These are phyloP conservation scores for Scalesia atractyloides DNA, from an alignment of 129 eudicot species.

Conservation along the genomic window DNA sequence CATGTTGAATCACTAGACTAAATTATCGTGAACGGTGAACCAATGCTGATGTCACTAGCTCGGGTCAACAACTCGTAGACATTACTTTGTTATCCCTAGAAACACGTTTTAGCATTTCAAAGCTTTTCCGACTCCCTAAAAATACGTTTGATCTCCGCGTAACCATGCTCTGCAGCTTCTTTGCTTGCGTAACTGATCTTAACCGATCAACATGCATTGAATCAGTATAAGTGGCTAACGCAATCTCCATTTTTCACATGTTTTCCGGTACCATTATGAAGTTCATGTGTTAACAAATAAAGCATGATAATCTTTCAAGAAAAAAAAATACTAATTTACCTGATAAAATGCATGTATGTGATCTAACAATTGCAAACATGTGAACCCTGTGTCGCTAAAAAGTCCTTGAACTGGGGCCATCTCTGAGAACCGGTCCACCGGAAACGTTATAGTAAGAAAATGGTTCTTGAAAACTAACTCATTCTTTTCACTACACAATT, in stretches of 20 bases:
- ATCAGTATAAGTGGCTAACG: no score
- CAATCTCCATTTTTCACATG: no score
- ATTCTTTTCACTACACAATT: conserved; percentile 66
- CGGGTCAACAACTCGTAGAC: conserved; percentile 81
- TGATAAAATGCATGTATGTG: conserved; percentile 77
- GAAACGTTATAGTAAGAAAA: conserved; percentile 78
- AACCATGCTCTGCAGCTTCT: no score
- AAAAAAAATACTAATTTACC: conserved; percentile 40
- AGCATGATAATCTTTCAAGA: not conserved
- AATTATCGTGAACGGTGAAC: not conserved
- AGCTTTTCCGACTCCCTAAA: no score
- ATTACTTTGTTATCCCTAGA: no score
- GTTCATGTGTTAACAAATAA: no score
- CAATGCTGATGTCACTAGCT: conserved; percentile 34
- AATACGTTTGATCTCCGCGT: no score
- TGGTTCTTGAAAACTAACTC: conserved; percentile 72
- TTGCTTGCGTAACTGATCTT: no score
- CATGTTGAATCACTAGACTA: not conserved
- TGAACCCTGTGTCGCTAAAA: conserved; percentile 80
- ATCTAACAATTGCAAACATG: conserved; percentile 77
- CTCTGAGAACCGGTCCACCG: conserved; percentile 88
- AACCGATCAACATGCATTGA: no score
- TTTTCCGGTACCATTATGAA: no score
- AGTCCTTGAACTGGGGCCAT: conserved; percentile 89
- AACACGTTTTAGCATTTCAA: no score